A percentile compares a stretch with the other conserved stretches of the same genome.
Conservation (phyloP, 176 grass and related monocot genomes). For the Bothriochloa decipiens region DNA sequence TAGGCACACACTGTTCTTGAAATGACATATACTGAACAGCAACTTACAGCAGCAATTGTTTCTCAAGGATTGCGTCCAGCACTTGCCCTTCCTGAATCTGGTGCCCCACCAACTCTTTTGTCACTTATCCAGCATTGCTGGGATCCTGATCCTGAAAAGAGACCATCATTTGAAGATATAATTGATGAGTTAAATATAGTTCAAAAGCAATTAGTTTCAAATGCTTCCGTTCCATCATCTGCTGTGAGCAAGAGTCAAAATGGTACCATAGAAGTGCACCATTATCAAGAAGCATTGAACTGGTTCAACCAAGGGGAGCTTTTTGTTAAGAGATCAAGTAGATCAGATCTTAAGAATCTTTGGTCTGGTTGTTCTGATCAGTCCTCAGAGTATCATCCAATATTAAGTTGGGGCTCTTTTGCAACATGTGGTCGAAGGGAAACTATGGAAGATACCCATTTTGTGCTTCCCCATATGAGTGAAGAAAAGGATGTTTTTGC, state of each 20-base stretch:
- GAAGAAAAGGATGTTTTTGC: constrained; percentile 68
- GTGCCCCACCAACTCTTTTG: constrained; percentile 67
- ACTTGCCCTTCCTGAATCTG: constrained; percentile 64
- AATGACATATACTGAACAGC: constrained; percentile 98
- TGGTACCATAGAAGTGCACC: constrained; percentile 42
- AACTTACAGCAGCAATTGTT: constrained; percentile 82
- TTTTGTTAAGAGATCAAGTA: constrained; percentile 50
- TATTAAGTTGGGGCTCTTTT: constrained; percentile 93
- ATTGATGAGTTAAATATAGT: constrained; percentile 56
- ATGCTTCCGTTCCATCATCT: constrained; percentile 41
- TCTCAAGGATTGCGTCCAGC: constrained; percentile 77
- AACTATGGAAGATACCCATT: constrained; percentile 97
- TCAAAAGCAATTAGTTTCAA: constrained; percentile 45
- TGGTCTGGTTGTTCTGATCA: constrained; percentile 55
- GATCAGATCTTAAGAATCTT: constrained; percentile 34
- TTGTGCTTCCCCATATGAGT: constrained; percentile 76
- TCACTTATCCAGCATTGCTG: constrained; percentile 79
- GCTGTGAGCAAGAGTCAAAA: constrained; percentile 45
- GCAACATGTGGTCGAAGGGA: constrained; percentile 87
- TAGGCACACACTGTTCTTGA: constrained; percentile 98
- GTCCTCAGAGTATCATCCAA: constrained; percentile 58
- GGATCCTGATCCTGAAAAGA: constrained; percentile 72
- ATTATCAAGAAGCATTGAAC: constrained; percentile 71
- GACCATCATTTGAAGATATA: constrained; percentile 83
- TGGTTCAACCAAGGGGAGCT: constrained; percentile 82